A percentile compares a stretch with the other conserved stretches of the same genome.
Conservation (phyloP, 805 yeast species). For the Suhomyces sp. region DNA sequence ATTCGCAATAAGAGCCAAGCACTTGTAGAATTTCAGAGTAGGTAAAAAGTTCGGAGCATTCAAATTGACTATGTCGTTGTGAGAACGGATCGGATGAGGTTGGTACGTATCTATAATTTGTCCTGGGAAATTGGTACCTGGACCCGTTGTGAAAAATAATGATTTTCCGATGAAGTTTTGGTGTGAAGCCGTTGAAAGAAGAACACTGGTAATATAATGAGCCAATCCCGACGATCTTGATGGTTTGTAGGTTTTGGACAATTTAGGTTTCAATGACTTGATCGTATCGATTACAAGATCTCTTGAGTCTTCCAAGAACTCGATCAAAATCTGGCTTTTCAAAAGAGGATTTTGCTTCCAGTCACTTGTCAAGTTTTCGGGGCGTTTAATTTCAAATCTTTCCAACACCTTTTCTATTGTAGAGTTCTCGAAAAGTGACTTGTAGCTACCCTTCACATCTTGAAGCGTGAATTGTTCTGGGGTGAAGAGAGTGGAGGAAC, state of each 20-base stretch:
- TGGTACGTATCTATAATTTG: slow-evolving; percentile 19
- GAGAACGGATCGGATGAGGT: slow-evolving; percentile 28
- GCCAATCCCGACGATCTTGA: slow-evolving; percentile 38
- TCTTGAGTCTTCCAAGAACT: slow-evolving; percentile 9
- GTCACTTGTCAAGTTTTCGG: slow-evolving; percentile 1
- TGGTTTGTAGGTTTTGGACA: slow-evolving; percentile 29
- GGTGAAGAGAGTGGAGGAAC: neutral
- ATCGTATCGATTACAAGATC: slow-evolving; percentile 12
- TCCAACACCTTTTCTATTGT: slow-evolving; percentile 3
- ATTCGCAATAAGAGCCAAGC: slow-evolving; percentile 27
- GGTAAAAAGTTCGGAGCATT: slow-evolving; percentile 24
- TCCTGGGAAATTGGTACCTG: slow-evolving; percentile 40
- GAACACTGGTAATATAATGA: slow-evolving; percentile 20
- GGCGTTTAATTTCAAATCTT: slow-evolving; percentile 5
- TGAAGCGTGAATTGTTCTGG: neutral
- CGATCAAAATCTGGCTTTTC: slow-evolving; percentile 9
- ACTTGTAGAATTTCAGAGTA: slow-evolving; percentile 29
- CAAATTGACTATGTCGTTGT: slow-evolving; percentile 32
- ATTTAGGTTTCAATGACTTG: slow-evolving; percentile 19
- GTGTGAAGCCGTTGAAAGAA: slow-evolving; percentile 20
- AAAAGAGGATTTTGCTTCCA: slow-evolving; percentile 14
- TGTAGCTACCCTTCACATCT: slow-evolving; percentile 1
- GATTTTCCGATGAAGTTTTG: slow-evolving; percentile 27
- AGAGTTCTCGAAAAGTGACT: slow-evolving; percentile 5
- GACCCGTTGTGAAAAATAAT: slow-evolving; percentile 35